Base-by-base conservation (phyloP, 2,329 filamentous ascomycete species). In the Paradendryphiella salina region DNA sequence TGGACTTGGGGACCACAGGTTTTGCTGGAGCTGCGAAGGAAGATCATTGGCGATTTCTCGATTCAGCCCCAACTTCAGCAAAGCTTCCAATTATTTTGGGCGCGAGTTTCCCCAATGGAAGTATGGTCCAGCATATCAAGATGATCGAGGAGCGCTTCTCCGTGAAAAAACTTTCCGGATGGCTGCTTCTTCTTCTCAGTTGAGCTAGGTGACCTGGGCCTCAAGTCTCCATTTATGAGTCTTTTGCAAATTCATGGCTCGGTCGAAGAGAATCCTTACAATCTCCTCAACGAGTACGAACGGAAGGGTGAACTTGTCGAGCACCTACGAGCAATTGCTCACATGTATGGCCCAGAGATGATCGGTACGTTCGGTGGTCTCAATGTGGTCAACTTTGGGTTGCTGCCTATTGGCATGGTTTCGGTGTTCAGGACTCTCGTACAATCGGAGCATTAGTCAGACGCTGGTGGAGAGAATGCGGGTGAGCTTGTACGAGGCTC, bases 161-260 rank as follows among this genome's bases (percentile, higher is more conserved):
- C 2, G 72, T 79, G 10, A 56, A 67, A 67, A 1, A 64, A 77
- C 50, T 67, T 82, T 5, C 79, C 79, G 0, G 79, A 80, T 20
- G 79, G 77, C 3, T 80, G 80, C 52, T 76, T 82, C 59, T 81
- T 77, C 60, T 80, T 80, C 56, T 79, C 80, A 0, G 70, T 79
- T 29, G 76, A 79, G 48, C 71, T 81, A 8, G 79, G 80, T 4
- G 79, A 79, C 1, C 66, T 82, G 3, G 77, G 77, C 8, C 70
- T 82, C 7, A 71, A 75, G 39, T 82, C 80, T 29, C 79, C 79
- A 0, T 80, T 81, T 50, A 74, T 82, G 17, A 60, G 67, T 1
- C 73, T 80, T 3, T 69, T 81, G 11, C 71, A 76, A 18, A 79
- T 80, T 35, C 65, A 64, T n/a, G 60, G 69, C 21, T 60, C 62